Base-by-base conservation (phyloP, 768 basidiomycete genomes). In the Kwoniella bestiolae region DNA sequence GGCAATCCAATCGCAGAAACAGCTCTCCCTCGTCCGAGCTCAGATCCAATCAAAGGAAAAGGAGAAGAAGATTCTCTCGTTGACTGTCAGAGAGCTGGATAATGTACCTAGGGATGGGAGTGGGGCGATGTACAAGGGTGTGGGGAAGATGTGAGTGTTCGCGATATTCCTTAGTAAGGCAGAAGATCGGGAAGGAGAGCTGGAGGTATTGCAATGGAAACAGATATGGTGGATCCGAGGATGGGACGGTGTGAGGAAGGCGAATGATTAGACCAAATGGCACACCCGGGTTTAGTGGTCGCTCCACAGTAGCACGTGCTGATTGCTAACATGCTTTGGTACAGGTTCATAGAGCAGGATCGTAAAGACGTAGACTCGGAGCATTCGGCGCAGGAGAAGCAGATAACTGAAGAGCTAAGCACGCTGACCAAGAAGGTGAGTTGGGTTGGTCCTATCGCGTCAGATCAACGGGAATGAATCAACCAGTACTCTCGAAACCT, bases 101-200 rank as follows among this genome's bases (percentile, higher is more conserved):
- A 83, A 85, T 35, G 86, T 94, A 55, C 78, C 79, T 8, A 67
- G 66, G 44, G 84, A 87, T 69, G 86, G 86, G 28, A 85, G 90
- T 65, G 88, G 90, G 12, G 91, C 90, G 75, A 83, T 96, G 73
- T 97, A 94, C 83, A 93, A 90, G 75, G 94, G 94, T 51, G 91
- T 97, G 49, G 94, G 94, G 32, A 97, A 97, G 83, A 95, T 95
- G 94, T 94, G 69, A 67, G 87, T n/a, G n/a, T n/a, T n/a, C n/a
- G n/a, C n/a, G n/a, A n/a, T n/a, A n/a, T n/a, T n/a, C n/a, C n/a
- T n/a, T n/a, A n/a, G n/a, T n/a, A n/a, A n/a, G n/a, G n/a, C n/a
- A n/a, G n/a, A n/a, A n/a, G n/a, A n/a, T n/a, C n/a, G n/a, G n/a
- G n/a, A n/a, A n/a, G n/a, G n/a, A n/a, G n/a, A n/a, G n/a, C n/a